Evolutionary conservation across 2,329 filamentous ascomycete species (phyloP).

Genomic region (Graphilbum ipis-grandicollis): DNA sequence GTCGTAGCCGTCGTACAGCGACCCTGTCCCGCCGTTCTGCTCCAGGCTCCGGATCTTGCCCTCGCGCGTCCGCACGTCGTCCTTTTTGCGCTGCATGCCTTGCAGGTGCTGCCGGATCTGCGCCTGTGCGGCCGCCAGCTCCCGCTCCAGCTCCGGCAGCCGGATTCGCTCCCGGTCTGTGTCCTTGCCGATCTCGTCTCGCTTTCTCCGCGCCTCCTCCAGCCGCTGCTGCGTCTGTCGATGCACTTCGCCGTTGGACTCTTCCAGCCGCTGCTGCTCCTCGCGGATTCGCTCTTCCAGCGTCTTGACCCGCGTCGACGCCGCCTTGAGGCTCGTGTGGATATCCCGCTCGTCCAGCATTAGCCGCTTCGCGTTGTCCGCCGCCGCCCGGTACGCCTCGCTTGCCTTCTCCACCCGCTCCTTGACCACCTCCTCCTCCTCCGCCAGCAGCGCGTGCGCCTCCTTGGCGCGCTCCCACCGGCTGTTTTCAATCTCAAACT

Average conservation of each 20-base stretch:
- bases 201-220: conserved; percentile 34
- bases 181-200: conserved; percentile 23
- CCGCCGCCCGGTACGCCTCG: conserved; percentile 24
- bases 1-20: conserved; percentile 38
- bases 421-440: too few relatives aligned
- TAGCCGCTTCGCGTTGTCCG: conserved; percentile 19
- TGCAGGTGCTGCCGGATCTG: conserved; percentile 6
- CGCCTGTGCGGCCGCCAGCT: conserved; percentile 15
- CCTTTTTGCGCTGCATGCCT: conserved; percentile 24
- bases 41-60: conserved; percentile 32
- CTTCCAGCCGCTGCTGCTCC: conserved; percentile 45
- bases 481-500: conserved; percentile 28
- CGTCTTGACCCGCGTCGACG: conserved; percentile 26
- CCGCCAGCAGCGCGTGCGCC: too few relatives aligned
- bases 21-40: conserved; percentile 36
- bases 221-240: conserved; percentile 39
- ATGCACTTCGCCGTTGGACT: conserved; percentile 47
- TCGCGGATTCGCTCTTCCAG: conserved; percentile 30
- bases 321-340: conserved; percentile 34
- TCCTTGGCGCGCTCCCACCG: conserved; percentile 22
- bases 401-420: conserved; percentile 30
- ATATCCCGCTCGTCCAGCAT: conserved; percentile 49
- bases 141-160: conserved; percentile 15
- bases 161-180: conserved; percentile 14
- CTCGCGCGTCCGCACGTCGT: conserved; percentile 36